Evolutionary conservation across 2,329 filamentous ascomycete species (phyloP).

Genomic region (Exophiala viscosa): DNA sequence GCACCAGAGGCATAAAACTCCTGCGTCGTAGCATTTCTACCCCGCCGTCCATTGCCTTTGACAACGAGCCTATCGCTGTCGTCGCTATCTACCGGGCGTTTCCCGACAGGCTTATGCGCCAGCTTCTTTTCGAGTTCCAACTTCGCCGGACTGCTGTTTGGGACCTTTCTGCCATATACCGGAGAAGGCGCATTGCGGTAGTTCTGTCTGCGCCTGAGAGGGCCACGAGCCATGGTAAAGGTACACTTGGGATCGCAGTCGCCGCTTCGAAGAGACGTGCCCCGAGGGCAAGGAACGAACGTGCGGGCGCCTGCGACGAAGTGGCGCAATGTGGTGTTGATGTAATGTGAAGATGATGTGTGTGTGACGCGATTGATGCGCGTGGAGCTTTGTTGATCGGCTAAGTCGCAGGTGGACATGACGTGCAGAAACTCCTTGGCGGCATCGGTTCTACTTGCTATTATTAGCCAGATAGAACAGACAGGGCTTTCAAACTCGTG

Average conservation of each 20-base stretch:
- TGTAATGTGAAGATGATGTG: not conserved
- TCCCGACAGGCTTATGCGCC: constrained; percentile 22
- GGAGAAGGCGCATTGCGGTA: constrained; percentile 15
- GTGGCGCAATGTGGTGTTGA: not conserved
- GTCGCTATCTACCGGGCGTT: constrained; percentile 25
- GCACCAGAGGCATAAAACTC: constrained; percentile 29
- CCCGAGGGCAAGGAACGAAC: not conserved
- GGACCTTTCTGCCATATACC: constrained; percentile 5
- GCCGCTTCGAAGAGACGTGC: constrained; percentile 1
- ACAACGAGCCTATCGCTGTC: constrained; percentile 29
- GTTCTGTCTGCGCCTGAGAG: constrained; percentile 20
- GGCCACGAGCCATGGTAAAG: constrained; percentile 23
- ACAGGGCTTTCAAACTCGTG: too few relatives aligned
- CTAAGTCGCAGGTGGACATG: too few relatives aligned
- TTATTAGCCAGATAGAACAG: too few relatives aligned
- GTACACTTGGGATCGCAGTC: not conserved
- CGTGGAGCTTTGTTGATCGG: not conserved
- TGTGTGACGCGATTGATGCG: not conserved
- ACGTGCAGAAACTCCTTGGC: too few relatives aligned
- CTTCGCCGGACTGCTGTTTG: constrained; percentile 18
- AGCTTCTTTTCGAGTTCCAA: constrained; percentile 23
- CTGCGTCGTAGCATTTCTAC: constrained; percentile 15
- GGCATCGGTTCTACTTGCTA: too few relatives aligned
- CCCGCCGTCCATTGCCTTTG: constrained; percentile 21
- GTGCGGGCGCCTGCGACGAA: not conserved